Base-by-base conservation (phyloP, 805 yeast species). In the Naumovozyma dairenensis region DNA sequence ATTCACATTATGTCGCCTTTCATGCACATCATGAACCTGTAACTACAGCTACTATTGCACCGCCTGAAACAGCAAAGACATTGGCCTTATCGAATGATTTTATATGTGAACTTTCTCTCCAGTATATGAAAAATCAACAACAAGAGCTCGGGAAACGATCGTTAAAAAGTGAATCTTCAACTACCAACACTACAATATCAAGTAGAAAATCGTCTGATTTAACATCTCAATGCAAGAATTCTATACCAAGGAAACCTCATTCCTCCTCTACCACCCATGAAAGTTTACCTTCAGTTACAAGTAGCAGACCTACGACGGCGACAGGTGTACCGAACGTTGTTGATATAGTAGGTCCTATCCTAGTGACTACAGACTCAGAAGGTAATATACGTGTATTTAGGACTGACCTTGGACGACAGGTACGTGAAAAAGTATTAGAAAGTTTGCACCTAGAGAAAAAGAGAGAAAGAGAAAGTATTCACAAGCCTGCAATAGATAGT, bases 41-140 rank as follows among this genome's bases (percentile, higher is more conserved):
- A 21, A 86, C 89, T 27, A 74, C 71, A 25, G 87, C 94, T 0
- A 48, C 74, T 1, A 72, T 85, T 58, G 95, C 93, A 1, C 95
- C 96, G 0, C 60, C 70, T 14, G 63, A 65, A 4, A 80, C 94
- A 0, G 65, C 71, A 31, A 75, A 73, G 41, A 60, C 78, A 10
- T 55, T 87, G 26, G 77, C 80, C 29, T 60, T 77, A 26, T 79
- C 94, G 1, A 81, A 81, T 49, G 96, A 86, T 55, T 73, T 81
- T 7, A 73, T 87, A 4, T 84, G 71, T 55, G 94, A 83, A 39
- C 52, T 82, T 29, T 53, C 62, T 24, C 43, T 51, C 30, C 59
- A 60, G 21, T 44, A 50, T 17, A 35, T 46, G 21, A 46, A 38
- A 25, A 38, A 40, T 14, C 21, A 29, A 14, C n/a, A n/a, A 6